Evolutionary conservation across 331 rosid species (phyloP), one percentile per base, ranked within the genome.

Genomic region (Quercus phellos): DNA sequence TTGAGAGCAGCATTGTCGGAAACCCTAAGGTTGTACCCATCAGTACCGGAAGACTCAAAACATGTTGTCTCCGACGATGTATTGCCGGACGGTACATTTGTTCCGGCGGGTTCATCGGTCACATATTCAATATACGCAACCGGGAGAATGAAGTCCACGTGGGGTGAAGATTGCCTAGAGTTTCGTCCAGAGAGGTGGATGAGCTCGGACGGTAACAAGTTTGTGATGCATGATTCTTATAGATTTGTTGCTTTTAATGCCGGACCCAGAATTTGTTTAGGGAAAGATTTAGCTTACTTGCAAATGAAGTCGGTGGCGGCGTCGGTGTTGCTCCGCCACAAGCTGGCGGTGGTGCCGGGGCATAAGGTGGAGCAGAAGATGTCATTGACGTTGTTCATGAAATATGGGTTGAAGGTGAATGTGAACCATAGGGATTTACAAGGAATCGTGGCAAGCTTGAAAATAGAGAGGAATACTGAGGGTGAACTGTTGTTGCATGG

Each of bases 81-180:
- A 1, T 30, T 95, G 42, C 99, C 99, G 1, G 97, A 93, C 24
- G 99, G 99, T 0, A 93, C 97, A 0, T 89, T 90, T 5, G 94
- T 95, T 2, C 94, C 94, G 0, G 94, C 94, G 0, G 99, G 99
- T 0, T 91, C 99, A 0, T 91, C 95, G 11, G 90, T 95, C 74
- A 91, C 98, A 0, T 92, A 93, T 64, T 95, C 98, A 0, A 92
- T 95, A 77, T 95, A 92, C 19, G 85, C 99, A 0, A 89, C 93
- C 0, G 98, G 99, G 72, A 79, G 99, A 82, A 79, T 89, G 93
- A 88, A 68, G 81, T 84, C 90, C 4, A 86, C 91, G 0, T 95
- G 98, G 98, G 99, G 99, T 19, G 98, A 95, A 29, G 99, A 95
- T 72, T 90, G 96, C 88, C 74, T 91, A 74, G 97, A 93, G 72